phyloP scores from a whole-genome alignment of 345 rosid genomes.

The Isatis tinctoria region DNA sequence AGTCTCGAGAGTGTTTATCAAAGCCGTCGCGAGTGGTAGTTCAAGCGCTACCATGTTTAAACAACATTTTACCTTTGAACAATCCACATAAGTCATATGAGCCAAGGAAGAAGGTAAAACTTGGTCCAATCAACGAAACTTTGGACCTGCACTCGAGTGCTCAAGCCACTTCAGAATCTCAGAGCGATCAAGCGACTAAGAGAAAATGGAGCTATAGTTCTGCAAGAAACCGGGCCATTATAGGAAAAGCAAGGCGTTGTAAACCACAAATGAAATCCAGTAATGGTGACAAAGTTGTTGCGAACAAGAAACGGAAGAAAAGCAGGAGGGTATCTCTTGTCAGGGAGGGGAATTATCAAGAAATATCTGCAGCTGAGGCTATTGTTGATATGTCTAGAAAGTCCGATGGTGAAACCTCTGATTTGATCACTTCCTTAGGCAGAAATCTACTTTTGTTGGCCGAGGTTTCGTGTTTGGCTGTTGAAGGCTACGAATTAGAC shows the following conservation, averaged over 20 bases:
- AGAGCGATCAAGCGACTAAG: not conserved
- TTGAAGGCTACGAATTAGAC: conserved; percentile 37
- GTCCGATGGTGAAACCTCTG: conserved; percentile 17
- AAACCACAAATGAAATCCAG: not conserved
- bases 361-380: conserved; percentile 45
- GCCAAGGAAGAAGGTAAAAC: conserved; percentile 20
- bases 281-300: not conserved
- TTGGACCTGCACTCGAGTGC: not conserved
- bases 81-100: conserved; percentile 3
- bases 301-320: conserved; percentile 23
- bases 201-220: conserved; percentile 11
- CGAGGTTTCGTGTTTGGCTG: conserved; percentile 36
- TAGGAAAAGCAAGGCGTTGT: not conserved
- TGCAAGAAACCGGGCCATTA: not conserved
- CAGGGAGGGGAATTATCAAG: conserved; percentile 39
- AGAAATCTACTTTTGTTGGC: conserved; percentile 47
- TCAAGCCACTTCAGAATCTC: conserved; percentile 20
- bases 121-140: conserved; percentile 6
- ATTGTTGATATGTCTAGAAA: conserved; percentile 43
- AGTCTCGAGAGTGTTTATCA: conserved; percentile 12
- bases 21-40: not conserved
- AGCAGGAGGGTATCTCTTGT: conserved; percentile 44
- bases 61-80: not conserved
- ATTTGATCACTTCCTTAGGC: not conserved
- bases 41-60: conserved; percentile 24